A percentile compares a stretch with the other conserved stretches of the same genome.
These are phyloP conservation scores for Neonectria ditissima DNA, from an alignment of 2,329 filamentous ascomycete genomes.

Conservation along the genomic window DNA sequence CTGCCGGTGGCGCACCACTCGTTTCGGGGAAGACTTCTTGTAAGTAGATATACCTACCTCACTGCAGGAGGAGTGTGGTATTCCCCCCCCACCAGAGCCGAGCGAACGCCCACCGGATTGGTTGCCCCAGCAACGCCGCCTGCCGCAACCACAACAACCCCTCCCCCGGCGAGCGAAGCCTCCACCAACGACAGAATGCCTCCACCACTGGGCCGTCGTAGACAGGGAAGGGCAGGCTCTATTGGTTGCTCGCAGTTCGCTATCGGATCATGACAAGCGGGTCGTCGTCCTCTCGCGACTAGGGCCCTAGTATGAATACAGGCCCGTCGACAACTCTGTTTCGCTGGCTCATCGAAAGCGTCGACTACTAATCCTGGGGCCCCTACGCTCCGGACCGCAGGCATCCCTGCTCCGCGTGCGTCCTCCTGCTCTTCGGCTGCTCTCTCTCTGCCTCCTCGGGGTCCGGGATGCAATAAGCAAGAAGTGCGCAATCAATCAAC, in stretches of 20 bases:
- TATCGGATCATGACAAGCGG: constrained; percentile 22
- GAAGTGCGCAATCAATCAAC: not conserved
- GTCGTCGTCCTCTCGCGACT: constrained; percentile 13
- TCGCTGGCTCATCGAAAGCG: constrained; percentile 9
- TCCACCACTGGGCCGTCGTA: not conserved
- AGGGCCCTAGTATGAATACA: constrained; percentile 10
- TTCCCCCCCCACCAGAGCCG: not conserved
- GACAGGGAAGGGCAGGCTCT: not conserved
- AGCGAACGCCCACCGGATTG: not conserved
- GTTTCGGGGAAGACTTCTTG: no score
- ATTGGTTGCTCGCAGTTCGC: constrained; percentile 4
- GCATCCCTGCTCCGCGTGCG: constrained; percentile 9
- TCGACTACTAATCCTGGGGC: constrained; percentile 8
- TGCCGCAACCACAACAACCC: constrained; percentile 21
- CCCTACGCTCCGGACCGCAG: not conserved
- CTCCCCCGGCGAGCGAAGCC: not conserved
- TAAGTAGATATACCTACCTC: no score
- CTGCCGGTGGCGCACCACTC: constrained; percentile 15
- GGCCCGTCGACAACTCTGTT: constrained; percentile 19
- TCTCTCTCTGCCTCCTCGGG: not conserved
- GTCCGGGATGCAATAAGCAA: constrained; percentile 10
- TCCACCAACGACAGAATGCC: not conserved
- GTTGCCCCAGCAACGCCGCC: constrained; percentile 18
- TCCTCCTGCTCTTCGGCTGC: not conserved
- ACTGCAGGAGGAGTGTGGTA: no score